Base-by-base conservation (phyloP, 75 land plant species). In the Pinus tabuliformis region DNA sequence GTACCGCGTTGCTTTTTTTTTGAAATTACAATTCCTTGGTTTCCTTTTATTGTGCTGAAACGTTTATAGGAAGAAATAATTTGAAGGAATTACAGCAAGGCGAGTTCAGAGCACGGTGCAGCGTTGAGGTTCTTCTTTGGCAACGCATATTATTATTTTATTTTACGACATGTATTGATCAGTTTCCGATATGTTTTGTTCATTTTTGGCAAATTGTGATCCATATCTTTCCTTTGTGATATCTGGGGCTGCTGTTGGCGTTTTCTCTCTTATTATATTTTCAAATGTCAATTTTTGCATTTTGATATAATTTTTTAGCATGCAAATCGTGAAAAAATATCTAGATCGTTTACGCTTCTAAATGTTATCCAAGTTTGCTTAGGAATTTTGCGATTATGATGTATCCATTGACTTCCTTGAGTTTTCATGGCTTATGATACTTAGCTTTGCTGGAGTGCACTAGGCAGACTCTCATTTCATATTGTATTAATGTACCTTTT, bases 1-100 rank as follows among this genome's bases (percentile, higher is more conserved):
- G 95, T 93, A 78, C 13, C 30, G 61, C 13, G 66, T n/a, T 22
- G 37, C 64, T 14, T 72, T 6, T 45, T 36, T 63, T 68, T 16
- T 30, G 39, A 58, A 45, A 22, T 57, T 9, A 57, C 4, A 2
- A 16, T 33, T 5, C 16, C n/a, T 17, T 37, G 49, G 15, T 73
- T 28, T 58, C 30, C 15, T 56, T 62, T 24, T 26, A 24, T 24
- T 13, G 30, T 26, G 3, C 16, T 16, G 36, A 17, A 22, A n/a
- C 21, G 57, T 6, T 72, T 72, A 39, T 62, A 49, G 12, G 54
- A 9, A 5, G 3, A 28, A 24, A 15, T 33, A 33, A 30, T 33
- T 64, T 16, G 39, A 6, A 2, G 18, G 42, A 64, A 64, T 33
- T 30, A 13, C 5, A 24, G 39, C 24, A 33, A 8, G n/a, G 68